Percentiles rank a stretch among this genome's conserved stretches.
Conservation (phyloP, 352 stramenopile species). For the Phytophthora citricola region DNA sequence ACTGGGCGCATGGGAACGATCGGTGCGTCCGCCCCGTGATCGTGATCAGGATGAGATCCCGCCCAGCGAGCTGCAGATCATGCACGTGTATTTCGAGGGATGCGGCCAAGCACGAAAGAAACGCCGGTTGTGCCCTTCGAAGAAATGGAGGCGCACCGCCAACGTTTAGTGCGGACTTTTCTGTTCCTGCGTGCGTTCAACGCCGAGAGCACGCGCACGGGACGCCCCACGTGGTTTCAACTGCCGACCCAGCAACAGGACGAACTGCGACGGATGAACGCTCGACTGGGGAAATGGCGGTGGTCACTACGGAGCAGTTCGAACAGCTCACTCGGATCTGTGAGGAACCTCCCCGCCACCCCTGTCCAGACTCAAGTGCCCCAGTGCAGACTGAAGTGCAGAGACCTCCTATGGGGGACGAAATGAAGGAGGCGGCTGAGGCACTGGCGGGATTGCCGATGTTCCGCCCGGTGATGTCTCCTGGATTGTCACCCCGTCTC, state of each 20-base stretch:
- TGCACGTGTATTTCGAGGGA: slow-evolving; percentile 28
- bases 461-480: slow-evolving; percentile 26
- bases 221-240: slow-evolving; percentile 38
- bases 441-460: slow-evolving; percentile 43
- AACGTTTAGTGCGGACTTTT: slow-evolving; percentile 40
- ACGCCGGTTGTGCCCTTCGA: slow-evolving; percentile 7
- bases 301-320: slow-evolving; percentile 29
- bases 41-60: slow-evolving; percentile 27
- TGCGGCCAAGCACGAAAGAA: slow-evolving; percentile 24
- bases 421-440: slow-evolving; percentile 45
- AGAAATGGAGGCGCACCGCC: slow-evolving; percentile 38
- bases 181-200: slow-evolving; percentile 38
- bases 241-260: slow-evolving; percentile 32
- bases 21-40: slow-evolving; percentile 30
- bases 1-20: slow-evolving; percentile 42
- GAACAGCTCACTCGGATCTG: slow-evolving; percentile 32
- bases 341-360: slow-evolving; percentile 3
- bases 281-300: slow-evolving; percentile 28
- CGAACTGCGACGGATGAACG: slow-evolving; percentile 31
- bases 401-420: slow-evolving; percentile 24
- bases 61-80: slow-evolving; percentile 16
- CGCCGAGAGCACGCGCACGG: slow-evolving; percentile 8
- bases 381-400: background rate
- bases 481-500: slow-evolving; percentile 27
- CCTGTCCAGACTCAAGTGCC: background rate